These are phyloP conservation scores for Pueraria montana DNA, from an alignment of 306 rosid genomes.

Conservation along the genomic window DNA sequence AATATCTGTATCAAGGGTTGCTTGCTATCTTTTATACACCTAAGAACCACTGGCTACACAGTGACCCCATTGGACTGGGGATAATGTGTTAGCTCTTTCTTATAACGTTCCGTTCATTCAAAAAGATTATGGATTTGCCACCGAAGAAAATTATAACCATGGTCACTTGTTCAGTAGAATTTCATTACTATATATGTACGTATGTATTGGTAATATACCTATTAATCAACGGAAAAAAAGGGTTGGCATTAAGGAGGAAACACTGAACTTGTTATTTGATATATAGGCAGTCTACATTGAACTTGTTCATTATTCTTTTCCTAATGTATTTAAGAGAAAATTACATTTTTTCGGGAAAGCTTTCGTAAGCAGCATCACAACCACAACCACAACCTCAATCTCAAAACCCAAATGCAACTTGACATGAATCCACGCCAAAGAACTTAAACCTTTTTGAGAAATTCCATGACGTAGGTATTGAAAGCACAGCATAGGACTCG, in stretches of 20 bases:
- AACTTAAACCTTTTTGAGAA: conserved; percentile 67
- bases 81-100: not conserved
- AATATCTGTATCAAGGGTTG: not conserved
- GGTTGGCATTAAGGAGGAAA: not conserved
- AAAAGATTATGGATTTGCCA: not conserved
- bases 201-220: not conserved
- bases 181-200: not conserved
- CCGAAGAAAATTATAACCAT: not conserved
- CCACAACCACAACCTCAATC: conserved; percentile 26
- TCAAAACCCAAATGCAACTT: conserved; percentile 43
- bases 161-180: not conserved
- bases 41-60: too few species aligned
- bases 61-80: not conserved
- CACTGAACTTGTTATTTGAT: too few species aligned
- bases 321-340: conserved; percentile 2
- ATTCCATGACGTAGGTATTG: conserved; percentile 81
- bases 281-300: too few species aligned
- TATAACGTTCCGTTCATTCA: conserved; percentile 1
- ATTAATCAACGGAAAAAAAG: not conserved
- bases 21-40: not conserved
- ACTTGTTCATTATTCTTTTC: conserved; percentile 33
- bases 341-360: conserved; percentile 26
- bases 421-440: not conserved
- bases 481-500: conserved; percentile 67
- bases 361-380: conserved; percentile 9